Conservation (phyloP, 148 eudicot genomes). For the Camellia lanceoleosa region DNA sequence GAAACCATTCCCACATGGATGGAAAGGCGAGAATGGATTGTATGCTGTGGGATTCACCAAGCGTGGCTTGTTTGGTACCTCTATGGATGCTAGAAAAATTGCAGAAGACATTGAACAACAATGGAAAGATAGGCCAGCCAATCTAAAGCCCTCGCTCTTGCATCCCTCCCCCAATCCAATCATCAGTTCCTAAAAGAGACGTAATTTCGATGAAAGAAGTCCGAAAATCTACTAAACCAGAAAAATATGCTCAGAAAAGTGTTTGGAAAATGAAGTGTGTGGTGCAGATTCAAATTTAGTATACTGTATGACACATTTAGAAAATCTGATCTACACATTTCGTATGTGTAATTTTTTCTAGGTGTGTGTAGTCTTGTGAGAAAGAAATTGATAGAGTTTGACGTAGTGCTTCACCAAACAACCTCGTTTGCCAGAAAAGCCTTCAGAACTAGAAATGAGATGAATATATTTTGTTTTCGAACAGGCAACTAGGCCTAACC, state of each 20-base stretch:
- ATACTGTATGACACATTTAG: too few species aligned
- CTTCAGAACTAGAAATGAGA: too few species aligned
- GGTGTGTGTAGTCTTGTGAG: too few species aligned
- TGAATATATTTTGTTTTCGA: not conserved
- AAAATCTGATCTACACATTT: too few species aligned
- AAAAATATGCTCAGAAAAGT: too few species aligned
- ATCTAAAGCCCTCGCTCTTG: not conserved
- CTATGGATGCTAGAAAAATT: slow-evolving; percentile 56
- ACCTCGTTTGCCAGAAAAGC: too few species aligned
- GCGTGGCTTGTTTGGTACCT: slow-evolving; percentile 62
- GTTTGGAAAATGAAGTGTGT: too few species aligned
- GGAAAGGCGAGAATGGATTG: slow-evolving; percentile 78
- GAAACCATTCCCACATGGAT: slow-evolving; percentile 64
- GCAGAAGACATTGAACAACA: slow-evolving; percentile 57
- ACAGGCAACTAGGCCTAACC: too few species aligned
- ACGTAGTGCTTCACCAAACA: not conserved
- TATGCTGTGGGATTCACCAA: slow-evolving; percentile 71
- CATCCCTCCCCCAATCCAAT: not conserved
- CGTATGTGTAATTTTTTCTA: too few species aligned
- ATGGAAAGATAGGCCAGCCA: slow-evolving; percentile 35
- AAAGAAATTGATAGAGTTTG: not conserved
- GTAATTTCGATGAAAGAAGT: not conserved
- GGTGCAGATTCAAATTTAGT: too few species aligned
- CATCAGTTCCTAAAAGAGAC: slow-evolving; percentile 8
- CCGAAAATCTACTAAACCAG: too few species aligned